A percentile compares a stretch with the other conserved stretches of the same genome.
Conservation (phyloP, 1,284 basidiomycete species). For the Microstroma glucosiphilum region DNA sequence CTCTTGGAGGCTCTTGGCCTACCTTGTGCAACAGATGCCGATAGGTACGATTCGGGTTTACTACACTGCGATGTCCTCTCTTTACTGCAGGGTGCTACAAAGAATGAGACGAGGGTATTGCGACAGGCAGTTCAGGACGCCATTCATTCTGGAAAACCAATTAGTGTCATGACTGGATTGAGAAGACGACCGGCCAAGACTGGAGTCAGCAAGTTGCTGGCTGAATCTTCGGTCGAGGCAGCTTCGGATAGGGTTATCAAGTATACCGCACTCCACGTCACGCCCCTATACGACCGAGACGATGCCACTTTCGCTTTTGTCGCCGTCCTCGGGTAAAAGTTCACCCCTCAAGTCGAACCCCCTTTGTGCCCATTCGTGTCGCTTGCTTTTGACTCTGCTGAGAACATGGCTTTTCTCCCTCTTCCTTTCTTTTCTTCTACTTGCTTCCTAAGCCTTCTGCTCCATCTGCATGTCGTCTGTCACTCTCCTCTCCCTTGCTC, state of each 20-base stretch:
- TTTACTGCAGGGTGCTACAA: conserved; percentile 9
- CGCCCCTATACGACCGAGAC: conserved; percentile 16
- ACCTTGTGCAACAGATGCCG: neutral
- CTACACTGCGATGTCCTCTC: conserved; percentile 14
- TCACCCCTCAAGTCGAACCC: neutral
- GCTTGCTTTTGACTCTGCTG: neutral
- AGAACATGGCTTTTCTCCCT: too few relatives aligned
- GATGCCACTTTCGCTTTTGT: conserved; percentile 17
- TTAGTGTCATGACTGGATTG: conserved; percentile 10
- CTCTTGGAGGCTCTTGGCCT: conserved; percentile 14
- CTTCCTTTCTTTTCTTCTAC: too few relatives aligned
- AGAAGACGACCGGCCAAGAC: neutral
- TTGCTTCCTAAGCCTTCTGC: too few relatives aligned
- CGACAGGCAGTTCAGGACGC: conserved; percentile 11
- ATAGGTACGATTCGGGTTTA: conserved; percentile 11
- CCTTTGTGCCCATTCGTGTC: neutral
- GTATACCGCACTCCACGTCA: conserved; percentile 15
- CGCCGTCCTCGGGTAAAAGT: conserved; percentile 12
- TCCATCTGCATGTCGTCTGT: too few relatives aligned
- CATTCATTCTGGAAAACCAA: conserved; percentile 3
- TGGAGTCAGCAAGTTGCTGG: neutral
- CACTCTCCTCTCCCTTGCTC: too few relatives aligned
- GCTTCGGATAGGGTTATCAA: neutral
- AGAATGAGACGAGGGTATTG: conserved; percentile 8
- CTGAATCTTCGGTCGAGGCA: neutral